phyloP scores from a whole-genome alignment of 306 rosid species.

The Ceratonia siliqua region DNA sequence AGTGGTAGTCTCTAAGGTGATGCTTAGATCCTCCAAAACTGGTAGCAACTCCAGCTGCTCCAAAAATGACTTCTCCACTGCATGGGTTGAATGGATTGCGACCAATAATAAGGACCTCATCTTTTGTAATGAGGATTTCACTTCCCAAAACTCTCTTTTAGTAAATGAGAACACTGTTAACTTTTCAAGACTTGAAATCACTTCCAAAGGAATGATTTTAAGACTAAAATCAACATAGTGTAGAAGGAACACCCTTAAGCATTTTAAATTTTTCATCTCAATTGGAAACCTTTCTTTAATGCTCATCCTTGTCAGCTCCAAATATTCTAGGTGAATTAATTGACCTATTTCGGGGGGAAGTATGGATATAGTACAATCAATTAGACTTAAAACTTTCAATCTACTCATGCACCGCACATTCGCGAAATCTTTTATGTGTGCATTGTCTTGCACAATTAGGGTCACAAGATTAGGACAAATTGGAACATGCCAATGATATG shows the following conservation, averaged over 20 bases:
- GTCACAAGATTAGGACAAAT: not conserved
- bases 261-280: not conserved
- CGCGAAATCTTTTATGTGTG: not conserved
- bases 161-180: not conserved
- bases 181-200: not conserved
- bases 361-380: not conserved
- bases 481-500: not conserved
- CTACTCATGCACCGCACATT: not conserved
- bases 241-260: not conserved
- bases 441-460: not conserved
- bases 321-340: constrained; percentile 3
- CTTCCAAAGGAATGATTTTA: not conserved
- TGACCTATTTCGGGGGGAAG: not conserved
- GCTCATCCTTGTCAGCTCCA: not conserved
- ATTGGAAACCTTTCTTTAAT: not conserved
- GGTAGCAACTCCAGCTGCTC: too few species aligned
- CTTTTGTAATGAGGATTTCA: not conserved
- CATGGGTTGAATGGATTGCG: too few species aligned
- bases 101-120: constrained; percentile 2
- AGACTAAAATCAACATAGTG: not conserved
- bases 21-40: too few species aligned
- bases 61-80: too few species aligned
- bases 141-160: constrained; percentile 2
- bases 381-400: not conserved
- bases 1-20: too few species aligned